Conservation (phyloP, 1,284 basidiomycete genomes). For the Agroathelia rolfsii region DNA sequence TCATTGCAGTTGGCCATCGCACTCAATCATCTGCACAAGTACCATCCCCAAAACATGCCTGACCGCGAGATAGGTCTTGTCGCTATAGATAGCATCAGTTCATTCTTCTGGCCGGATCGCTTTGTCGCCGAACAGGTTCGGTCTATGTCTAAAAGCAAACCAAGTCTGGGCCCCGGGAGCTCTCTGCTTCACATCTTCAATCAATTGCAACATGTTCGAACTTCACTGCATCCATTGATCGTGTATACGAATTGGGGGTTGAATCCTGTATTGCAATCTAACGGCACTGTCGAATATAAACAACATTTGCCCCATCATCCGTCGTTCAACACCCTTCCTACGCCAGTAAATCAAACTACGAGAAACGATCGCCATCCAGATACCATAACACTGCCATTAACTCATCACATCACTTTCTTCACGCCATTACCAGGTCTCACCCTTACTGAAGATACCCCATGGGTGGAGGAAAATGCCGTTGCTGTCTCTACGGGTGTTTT, state of each 20-base stretch:
- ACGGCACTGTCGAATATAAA: too few species aligned
- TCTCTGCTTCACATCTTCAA: conserved; percentile 25
- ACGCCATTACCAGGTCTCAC: too few species aligned
- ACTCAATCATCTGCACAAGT: conserved; percentile 46
- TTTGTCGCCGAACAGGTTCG: conserved; percentile 49
- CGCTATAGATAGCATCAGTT: conserved; percentile 64
- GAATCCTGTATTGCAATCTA: conserved; percentile 20
- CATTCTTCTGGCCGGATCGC: conserved; percentile 72
- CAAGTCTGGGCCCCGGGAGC: conserved; percentile 10
- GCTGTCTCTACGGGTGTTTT: too few species aligned
- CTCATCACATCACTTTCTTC: too few species aligned
- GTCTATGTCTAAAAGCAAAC: conserved; percentile 12
- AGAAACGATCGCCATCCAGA: too few species aligned
- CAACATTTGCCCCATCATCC: too few species aligned
- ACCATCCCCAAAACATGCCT: conserved; percentile 38
- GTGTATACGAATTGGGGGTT: conserved; percentile 61
- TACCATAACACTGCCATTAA: too few species aligned
- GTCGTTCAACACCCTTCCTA: too few species aligned
- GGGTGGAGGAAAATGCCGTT: too few species aligned
- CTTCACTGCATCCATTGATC: conserved; percentile 42
- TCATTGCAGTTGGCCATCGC: conserved; percentile 59
- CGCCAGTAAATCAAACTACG: too few species aligned
- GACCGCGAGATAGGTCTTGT: conserved; percentile 49
- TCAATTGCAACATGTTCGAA: conserved; percentile 35
- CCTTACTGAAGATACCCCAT: too few species aligned